Evolutionary conservation across 2,329 filamentous ascomycete genomes (phyloP).

Genomic region (Dothidotthia symphoricarpi): DNA sequence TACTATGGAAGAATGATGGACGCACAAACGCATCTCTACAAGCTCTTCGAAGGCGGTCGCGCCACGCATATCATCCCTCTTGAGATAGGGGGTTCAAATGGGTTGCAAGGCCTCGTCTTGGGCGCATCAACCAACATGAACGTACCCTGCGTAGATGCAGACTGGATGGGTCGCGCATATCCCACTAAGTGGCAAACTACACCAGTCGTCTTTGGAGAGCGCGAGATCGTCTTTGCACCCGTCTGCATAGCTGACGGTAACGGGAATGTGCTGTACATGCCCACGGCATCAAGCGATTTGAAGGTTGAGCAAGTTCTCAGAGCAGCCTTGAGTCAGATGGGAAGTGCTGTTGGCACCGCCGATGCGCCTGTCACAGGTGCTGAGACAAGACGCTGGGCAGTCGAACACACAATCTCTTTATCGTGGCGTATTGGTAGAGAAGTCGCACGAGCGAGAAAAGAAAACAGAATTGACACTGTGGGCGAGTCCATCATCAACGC

Average conservation of each 20-base stretch:
- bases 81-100: constrained; percentile 52
- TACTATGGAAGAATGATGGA: constrained; percentile 34
- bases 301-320: constrained; percentile 42
- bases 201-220: constrained; percentile 45
- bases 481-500: constrained; percentile 44
- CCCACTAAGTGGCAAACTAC: constrained; percentile 49
- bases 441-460: constrained; percentile 35
- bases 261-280: constrained; percentile 44
- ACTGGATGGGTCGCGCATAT: constrained; percentile 51
- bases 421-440: constrained; percentile 43
- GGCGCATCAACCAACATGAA: constrained; percentile 43
- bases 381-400: constrained; percentile 40
- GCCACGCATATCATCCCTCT: constrained; percentile 42
- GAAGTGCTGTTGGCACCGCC: constrained; percentile 37
- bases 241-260: constrained; percentile 44
- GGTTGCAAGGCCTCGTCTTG: constrained; percentile 42
- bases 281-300: constrained; percentile 38
- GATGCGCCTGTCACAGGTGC: constrained; percentile 41
- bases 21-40: constrained; percentile 39
- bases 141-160: constrained; percentile 47
- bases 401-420: constrained; percentile 41
- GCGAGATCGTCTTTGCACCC: constrained; percentile 42
- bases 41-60: constrained; percentile 30
- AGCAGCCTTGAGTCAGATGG: constrained; percentile 39
- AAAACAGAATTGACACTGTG: constrained; percentile 39